Evolutionary conservation across 176 grass and related monocot species (phyloP).

Genomic region (Oryza meridionalis): DNA sequence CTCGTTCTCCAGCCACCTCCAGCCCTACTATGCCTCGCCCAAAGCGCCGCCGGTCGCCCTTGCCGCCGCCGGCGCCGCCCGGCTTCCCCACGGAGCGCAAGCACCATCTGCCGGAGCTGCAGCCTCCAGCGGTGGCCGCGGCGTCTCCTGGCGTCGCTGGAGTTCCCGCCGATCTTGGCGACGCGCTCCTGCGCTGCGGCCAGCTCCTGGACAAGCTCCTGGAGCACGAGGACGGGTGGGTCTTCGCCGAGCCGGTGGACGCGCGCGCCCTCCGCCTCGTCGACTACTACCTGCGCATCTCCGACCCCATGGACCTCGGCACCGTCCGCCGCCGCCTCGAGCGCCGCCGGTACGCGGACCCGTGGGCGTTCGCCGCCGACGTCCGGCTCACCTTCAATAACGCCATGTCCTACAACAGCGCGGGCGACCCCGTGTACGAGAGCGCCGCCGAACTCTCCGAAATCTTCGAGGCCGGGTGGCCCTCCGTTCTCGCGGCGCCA

Average conservation of each 20-base stretch:
- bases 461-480: conserved; percentile 54
- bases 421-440: conserved; percentile 50
- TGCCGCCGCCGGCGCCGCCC: neutral
- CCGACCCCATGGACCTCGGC: conserved; percentile 75
- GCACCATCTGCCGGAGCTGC: neutral
- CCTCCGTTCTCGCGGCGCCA: conserved; percentile 2
- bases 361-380: conserved; percentile 57
- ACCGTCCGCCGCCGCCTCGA: conserved; percentile 63
- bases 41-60: neutral
- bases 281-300: conserved; percentile 69
- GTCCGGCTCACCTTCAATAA: conserved; percentile 75
- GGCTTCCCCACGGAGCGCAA: conserved; percentile 4
- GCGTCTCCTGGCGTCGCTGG: neutral
- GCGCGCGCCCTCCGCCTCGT: conserved; percentile 58
- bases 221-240: conserved; percentile 59
- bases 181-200: neutral
- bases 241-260: conserved; percentile 76
- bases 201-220: conserved; percentile 53
- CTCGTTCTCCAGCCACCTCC: neutral
- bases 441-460: conserved; percentile 45
- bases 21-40: conserved; percentile 4
- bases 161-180: neutral
- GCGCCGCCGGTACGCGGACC: conserved; percentile 52
- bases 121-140: neutral
- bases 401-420: conserved; percentile 62